These are phyloP conservation scores for Microdochium trichocladiopsis DNA, from an alignment of 2,329 filamentous ascomycete species.

Conservation along the genomic window DNA sequence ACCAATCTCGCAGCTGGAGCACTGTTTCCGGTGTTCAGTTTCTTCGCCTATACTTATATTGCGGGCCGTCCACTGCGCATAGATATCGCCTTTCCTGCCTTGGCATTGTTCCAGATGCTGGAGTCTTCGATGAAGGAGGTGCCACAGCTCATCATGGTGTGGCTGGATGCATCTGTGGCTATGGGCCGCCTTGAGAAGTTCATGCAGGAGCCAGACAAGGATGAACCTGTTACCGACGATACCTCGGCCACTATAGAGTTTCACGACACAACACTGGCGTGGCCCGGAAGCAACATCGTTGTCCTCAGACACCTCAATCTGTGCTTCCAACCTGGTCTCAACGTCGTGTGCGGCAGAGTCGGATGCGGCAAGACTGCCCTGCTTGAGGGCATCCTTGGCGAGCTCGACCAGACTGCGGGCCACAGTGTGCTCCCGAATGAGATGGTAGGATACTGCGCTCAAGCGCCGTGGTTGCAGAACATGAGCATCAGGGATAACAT, in stretches of 20 bases:
- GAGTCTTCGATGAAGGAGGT: slow-evolving; percentile 68
- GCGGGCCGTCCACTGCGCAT: slow-evolving; percentile 63
- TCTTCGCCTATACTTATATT: slow-evolving; percentile 73
- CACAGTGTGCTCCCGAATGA: slow-evolving; percentile 37
- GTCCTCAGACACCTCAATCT: slow-evolving; percentile 41
- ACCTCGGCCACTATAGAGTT: slow-evolving; percentile 41
- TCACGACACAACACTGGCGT: slow-evolving; percentile 64
- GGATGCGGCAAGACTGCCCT: slow-evolving; percentile 56
- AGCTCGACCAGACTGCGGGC: slow-evolving; percentile 59
- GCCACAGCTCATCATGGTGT: slow-evolving; percentile 65
- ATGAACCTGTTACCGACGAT: slow-evolving; percentile 34
- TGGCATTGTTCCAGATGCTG: slow-evolving; percentile 73
- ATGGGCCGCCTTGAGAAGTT: slow-evolving; percentile 77
- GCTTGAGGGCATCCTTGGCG: slow-evolving; percentile 51
- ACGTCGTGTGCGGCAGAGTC: slow-evolving; percentile 50
- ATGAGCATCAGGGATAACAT: slow-evolving; percentile 61
- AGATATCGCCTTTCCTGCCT: slow-evolving; percentile 79
- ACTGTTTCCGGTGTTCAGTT: slow-evolving; percentile 72
- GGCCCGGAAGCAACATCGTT: slow-evolving; percentile 59
- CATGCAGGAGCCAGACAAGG: slow-evolving; percentile 78
- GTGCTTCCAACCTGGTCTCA: slow-evolving; percentile 41
- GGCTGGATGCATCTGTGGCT: slow-evolving; percentile 78
- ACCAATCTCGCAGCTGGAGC: slow-evolving; percentile 66
- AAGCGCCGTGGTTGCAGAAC: slow-evolving; percentile 59
- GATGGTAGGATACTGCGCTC: slow-evolving; percentile 48